Conservation (phyloP, 1,284 basidiomycete genomes). For the Moesziomyces sp. region DNA sequence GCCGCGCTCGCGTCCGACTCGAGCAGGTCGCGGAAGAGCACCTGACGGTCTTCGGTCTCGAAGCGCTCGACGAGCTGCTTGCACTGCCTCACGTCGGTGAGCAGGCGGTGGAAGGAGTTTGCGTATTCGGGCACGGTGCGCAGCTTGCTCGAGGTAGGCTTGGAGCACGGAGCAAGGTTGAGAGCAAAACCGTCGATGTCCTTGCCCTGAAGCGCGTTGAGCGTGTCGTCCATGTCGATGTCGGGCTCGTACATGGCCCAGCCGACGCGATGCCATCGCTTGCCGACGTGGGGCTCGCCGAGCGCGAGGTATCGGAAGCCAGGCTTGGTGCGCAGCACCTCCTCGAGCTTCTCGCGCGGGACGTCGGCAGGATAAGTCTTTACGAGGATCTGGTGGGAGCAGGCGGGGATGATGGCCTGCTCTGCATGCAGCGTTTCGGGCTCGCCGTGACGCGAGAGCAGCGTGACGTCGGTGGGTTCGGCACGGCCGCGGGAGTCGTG, state of each 20-base stretch:
- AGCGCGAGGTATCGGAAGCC: conserved; percentile 62
- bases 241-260: conserved; percentile 59
- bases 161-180: conserved; percentile 53
- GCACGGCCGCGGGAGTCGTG: conserved; percentile 25
- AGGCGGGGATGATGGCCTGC: conserved; percentile 50
- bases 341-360: conserved; percentile 49
- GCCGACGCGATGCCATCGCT: conserved; percentile 56
- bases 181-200: conserved; percentile 53
- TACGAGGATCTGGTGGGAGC: conserved; percentile 56
- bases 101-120: conserved; percentile 51
- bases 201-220: conserved; percentile 47
- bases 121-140: conserved; percentile 56
- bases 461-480: conserved; percentile 30
- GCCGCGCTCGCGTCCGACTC: conserved; percentile 11
- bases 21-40: conserved; percentile 34
- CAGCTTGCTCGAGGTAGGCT: conserved; percentile 54
- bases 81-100: conserved; percentile 54
- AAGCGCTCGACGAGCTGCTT: conserved; percentile 45
- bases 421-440: conserved; percentile 32
- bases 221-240: conserved; percentile 50
- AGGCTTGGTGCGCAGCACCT: conserved; percentile 39
- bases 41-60: conserved; percentile 53
- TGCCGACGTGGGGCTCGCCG: conserved; percentile 58
- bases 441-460: conserved; percentile 47
- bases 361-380: conserved; percentile 54